A percentile compares a stretch with the other conserved stretches of the same genome.
phyloP scores from a whole-genome alignment of 176 grass and related monocot species.

The Chrysopogon serrulatus region DNA sequence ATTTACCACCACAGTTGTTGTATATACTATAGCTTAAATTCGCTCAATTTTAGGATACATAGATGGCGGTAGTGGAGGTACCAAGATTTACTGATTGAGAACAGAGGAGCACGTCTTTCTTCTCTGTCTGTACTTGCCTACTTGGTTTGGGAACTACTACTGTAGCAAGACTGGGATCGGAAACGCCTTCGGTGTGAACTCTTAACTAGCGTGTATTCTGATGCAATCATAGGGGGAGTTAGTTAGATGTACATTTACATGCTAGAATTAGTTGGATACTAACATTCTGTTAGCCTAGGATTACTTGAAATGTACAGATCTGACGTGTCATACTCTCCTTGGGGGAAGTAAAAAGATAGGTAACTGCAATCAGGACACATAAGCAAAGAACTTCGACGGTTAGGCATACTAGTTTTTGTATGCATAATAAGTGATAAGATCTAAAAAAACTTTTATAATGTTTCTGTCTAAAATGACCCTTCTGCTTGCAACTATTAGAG shows the following conservation, averaged over 20 bases:
- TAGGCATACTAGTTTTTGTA: neutral
- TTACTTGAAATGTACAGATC: slow-evolving; percentile 2
- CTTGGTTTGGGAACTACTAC: slow-evolving; percentile 13
- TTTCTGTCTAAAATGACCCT: neutral
- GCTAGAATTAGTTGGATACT: slow-evolving; percentile 5
- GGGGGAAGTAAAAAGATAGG: neutral
- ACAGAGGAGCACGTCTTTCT: slow-evolving; percentile 6
- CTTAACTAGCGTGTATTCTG: slow-evolving; percentile 2
- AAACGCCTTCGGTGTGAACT: slow-evolving; percentile 12
- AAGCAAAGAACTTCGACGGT: neutral
- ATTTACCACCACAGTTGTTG: neutral
- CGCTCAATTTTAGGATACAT: neutral
- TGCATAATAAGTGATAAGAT: neutral
- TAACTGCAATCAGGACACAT: neutral
- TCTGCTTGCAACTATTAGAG: slow-evolving; percentile 3
- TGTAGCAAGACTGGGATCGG: neutral
- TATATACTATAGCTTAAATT: neutral
- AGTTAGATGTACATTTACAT: neutral
- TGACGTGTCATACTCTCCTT: neutral
- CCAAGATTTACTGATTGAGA: neutral
- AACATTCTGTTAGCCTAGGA: neutral
- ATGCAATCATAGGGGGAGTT: neutral
- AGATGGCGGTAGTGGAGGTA: neutral
- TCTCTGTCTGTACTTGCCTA: slow-evolving; percentile 15
- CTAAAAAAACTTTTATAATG: neutral